Base-by-base conservation (phyloP, 495 filamentous ascomycete genomes). In the Thermochaetoides thermophila region DNA sequence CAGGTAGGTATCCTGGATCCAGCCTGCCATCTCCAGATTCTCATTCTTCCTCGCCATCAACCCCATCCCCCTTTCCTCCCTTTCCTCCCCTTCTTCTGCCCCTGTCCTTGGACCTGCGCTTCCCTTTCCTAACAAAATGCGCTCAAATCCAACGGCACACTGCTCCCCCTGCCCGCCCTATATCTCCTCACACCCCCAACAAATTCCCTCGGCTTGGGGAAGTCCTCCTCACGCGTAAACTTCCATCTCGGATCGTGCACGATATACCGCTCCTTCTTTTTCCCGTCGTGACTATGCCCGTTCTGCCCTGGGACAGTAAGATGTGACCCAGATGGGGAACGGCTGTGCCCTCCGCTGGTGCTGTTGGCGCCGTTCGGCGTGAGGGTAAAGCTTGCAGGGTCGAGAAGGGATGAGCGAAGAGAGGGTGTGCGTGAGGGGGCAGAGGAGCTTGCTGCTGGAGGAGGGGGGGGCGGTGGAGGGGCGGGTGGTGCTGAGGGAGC, bases 161-260 rank as follows among this genome's bases (percentile, higher is more conserved):
- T 93, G 57, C 84, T 94, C 15, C 83, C 87, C 50, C 86, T 69
- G 7, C 89, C 89, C 17, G 87, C 89, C 25, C 86, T 67, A 57
- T 97, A 97, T 44, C 73, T 69, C 49, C 81, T 82, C 21, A 61
- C 53, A 18, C 64, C 73, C 3, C 81, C 80, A 6, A 61, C 52
- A 48, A 89, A 95, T 2, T 74, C 71, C 37, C 86, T 67, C 27
- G 89, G 87, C 46, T 81, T 86, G 2, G 89, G 85, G 13, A 97
- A 62, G 40, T 81, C 66, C 21, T 69, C 71, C 35, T 96, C 87
- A 19, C 72, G 65, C 44, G 83, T 74, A 53, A 95, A 97, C 45
- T 77, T 81, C 74, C 83, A 97, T 47, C 86, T 65, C 36, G 61
- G 48, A 54, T 97, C 87, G 29, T 91, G 73, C 27, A 97, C 74